Evolutionary conservation across 148 eudicot species (phyloP).

Genomic region (Camellia sinensis): DNA sequence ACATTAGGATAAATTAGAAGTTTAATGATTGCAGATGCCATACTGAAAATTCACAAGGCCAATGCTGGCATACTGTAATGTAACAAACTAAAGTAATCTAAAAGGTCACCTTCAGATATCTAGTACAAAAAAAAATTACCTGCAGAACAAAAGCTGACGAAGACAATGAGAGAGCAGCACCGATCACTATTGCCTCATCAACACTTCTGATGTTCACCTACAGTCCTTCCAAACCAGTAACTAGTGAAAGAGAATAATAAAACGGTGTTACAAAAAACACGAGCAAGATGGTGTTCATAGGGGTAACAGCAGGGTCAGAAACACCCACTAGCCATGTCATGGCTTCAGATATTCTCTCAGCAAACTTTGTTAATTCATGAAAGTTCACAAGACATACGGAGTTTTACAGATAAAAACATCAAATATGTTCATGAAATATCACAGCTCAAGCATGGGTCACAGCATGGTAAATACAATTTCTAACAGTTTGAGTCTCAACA

Average conservation of each 20-base stretch:
- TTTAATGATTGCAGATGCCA: background rate
- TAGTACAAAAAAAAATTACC: slow-evolving; percentile 49
- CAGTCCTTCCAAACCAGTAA: slow-evolving; percentile 17
- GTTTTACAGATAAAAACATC: background rate
- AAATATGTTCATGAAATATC: background rate
- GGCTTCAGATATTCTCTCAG: background rate
- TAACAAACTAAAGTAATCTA: slow-evolving; percentile 5
- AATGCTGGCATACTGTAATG: no score
- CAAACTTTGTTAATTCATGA: background rate
- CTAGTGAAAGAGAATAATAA: background rate
- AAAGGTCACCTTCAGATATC: background rate
- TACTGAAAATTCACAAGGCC: slow-evolving; percentile 45
- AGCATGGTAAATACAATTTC: background rate
- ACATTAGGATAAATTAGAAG: background rate
- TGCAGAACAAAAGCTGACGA: slow-evolving; percentile 98
- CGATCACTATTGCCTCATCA: slow-evolving; percentile 94
- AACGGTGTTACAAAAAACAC: background rate
- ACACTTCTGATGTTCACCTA: slow-evolving; percentile 94
- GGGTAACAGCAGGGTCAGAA: background rate
- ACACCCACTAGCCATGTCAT: background rate
- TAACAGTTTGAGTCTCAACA: background rate
- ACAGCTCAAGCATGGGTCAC: background rate
- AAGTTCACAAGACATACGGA: background rate
- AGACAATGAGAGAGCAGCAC: slow-evolving; percentile 95
- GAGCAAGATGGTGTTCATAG: background rate